Percentiles rank a stretch among this genome's conserved stretches.
Evolutionary conservation across 306 rosid genomes (phyloP).

Genomic region (Morella rubra): DNA sequence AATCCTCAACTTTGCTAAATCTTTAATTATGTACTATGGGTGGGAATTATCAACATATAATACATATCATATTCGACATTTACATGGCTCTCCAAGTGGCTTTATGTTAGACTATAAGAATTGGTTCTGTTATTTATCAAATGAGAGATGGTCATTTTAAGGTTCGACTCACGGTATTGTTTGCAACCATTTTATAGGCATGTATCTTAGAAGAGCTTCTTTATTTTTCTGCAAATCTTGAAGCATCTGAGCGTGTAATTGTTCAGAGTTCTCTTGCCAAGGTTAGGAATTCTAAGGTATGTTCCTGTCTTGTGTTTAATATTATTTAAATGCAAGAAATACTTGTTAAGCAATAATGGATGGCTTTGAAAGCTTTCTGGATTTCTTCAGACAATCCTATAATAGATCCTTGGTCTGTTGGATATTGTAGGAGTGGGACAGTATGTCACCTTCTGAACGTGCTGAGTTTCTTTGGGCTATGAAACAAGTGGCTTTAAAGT

Average conservation of each 20-base stretch:
- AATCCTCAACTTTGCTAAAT: conserved; percentile 14
- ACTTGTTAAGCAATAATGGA: too few species aligned
- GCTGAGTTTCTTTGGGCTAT: conserved; percentile 41
- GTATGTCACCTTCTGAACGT: conserved; percentile 41
- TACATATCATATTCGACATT: neutral
- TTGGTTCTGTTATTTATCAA: neutral
- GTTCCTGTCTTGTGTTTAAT: conserved; percentile 7
- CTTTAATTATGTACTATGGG: neutral
- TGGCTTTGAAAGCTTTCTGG: conserved; percentile 6
- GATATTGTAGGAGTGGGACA: conserved; percentile 51
- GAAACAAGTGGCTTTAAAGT: conserved; percentile 35
- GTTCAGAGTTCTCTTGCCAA: conserved; percentile 32
- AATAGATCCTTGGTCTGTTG: conserved; percentile 12
- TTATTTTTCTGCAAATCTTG: conserved; percentile 35
- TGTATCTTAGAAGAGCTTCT: conserved; percentile 51
- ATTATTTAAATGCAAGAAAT: neutral
- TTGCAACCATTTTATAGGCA: conserved; percentile 36
- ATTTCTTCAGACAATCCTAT: neutral
- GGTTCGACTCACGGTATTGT: conserved; percentile 5
- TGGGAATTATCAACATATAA: too few species aligned
- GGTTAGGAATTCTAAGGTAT: conserved; percentile 46
- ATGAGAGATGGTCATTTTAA: neutral
- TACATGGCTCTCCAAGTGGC: neutral
- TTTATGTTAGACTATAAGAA: neutral
- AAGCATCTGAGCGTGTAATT: conserved; percentile 30